Percentiles rank a stretch among this genome's conserved stretches.
These are phyloP conservation scores for Clitopilus hobsonii DNA, from an alignment of 768 basidiomycete species.

Conservation along the genomic window DNA sequence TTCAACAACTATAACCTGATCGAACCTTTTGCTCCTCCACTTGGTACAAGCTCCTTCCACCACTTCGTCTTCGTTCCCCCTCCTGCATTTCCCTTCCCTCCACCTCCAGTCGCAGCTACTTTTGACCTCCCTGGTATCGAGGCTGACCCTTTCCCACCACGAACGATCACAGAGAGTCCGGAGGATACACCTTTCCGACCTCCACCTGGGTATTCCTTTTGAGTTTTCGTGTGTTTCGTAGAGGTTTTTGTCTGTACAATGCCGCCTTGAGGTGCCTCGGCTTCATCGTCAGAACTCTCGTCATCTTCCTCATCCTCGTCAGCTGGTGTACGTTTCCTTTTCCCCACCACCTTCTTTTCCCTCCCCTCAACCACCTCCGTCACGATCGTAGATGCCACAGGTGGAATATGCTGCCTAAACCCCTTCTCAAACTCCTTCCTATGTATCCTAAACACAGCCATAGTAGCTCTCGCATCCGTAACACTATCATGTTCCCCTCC, in stretches of 20 bases:
- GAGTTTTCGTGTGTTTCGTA: not conserved
- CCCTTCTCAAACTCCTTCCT: constrained; percentile 79
- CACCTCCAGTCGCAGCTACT: not conserved
- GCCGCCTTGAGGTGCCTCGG: no score
- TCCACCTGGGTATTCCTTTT: constrained; percentile 40
- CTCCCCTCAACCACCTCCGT: not conserved
- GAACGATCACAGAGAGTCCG: constrained; percentile 49
- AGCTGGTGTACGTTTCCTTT: constrained; percentile 14
- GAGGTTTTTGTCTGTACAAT: no score
- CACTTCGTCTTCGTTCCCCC: constrained; percentile 26
- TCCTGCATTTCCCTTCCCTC: constrained; percentile 8
- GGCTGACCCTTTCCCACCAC: constrained; percentile 11
- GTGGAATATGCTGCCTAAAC: no score
- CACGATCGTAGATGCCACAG: no score
- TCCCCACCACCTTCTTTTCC: not conserved
- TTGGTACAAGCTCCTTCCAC: constrained; percentile 40
- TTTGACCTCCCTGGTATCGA: not conserved
- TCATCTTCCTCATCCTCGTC: constrained; percentile 11
- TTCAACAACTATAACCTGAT: not conserved
- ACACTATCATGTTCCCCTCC: constrained; percentile 90
- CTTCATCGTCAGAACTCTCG: constrained; percentile 4
- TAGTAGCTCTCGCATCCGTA: constrained; percentile 89
- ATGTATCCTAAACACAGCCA: constrained; percentile 87
- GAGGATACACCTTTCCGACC: constrained; percentile 64
- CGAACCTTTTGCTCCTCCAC: not conserved